Evolutionary conservation across 208 protist species (phyloP).

Genomic region (Acanthamoeba culbertsoni): DNA sequence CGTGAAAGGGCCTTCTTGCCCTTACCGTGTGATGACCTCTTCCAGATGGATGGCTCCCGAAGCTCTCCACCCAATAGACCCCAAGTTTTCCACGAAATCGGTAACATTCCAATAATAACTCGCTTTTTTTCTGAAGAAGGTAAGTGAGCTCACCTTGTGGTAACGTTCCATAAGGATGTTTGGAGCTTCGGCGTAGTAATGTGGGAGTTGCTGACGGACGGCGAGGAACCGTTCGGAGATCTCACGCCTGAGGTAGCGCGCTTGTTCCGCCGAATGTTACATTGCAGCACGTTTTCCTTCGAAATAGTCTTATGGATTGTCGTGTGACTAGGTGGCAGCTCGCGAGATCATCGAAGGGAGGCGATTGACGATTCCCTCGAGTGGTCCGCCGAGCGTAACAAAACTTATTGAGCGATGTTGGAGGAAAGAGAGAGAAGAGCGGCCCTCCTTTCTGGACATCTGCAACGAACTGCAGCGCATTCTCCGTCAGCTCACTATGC

Average conservation of each 20-base stretch:
- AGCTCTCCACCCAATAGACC: neutral
- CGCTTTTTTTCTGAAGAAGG: neutral
- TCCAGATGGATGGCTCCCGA: neutral
- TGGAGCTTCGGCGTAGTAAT: conserved; percentile 2
- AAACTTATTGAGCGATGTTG: neutral
- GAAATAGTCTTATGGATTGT: neutral
- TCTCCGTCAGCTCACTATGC: neutral
- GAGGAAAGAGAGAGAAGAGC: neutral
- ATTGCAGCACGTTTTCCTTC: neutral
- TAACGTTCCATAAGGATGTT: neutral
- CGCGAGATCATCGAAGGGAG: neutral
- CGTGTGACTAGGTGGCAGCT: neutral
- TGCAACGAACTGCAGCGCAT: neutral
- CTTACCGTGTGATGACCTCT: neutral
- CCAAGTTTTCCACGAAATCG: conserved; percentile 20
- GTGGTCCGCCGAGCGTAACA: neutral
- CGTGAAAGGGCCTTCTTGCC: neutral
- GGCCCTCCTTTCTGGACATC: neutral
- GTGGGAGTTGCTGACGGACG: neutral
- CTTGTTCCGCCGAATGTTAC: too few relatives aligned
- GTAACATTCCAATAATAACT: neutral
- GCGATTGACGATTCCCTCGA: neutral
- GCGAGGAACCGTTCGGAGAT: neutral
- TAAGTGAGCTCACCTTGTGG: neutral
- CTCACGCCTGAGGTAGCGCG: neutral